Evolutionary conservation across 805 yeast species (phyloP), one percentile per base, ranked within the genome.

Genomic region (Brettanomyces naardenensis): DNA sequence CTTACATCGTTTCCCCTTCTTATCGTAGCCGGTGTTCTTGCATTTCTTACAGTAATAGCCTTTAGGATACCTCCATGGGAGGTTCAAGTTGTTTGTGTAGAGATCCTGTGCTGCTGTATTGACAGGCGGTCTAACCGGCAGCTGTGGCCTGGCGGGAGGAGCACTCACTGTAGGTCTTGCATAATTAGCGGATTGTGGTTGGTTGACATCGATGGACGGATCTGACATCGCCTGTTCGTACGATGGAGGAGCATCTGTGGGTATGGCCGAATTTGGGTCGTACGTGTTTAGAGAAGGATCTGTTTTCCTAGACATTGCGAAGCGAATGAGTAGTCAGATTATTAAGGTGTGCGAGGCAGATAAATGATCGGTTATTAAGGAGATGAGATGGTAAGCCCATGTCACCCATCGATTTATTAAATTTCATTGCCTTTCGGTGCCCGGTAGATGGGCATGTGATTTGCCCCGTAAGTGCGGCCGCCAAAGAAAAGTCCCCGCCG

Each of bases 11-110:
- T 61, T 64, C n/a, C 81, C 83, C 47, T 75, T 78, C 51, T 73
- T 78, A 19, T 72, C 69, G 52, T 65, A 67, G 2, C 95, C 95
- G 0, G 89, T 80, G 52, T 86, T 86, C 39, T 68, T 64, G 61
- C 95, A 86, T 49, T 79, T 80, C 6, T 62, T 58, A 52, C 95
- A 86, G 40, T 62, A 60, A 51, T 63, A 80, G 3, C 75, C 68
- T 2, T 46, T 55, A 0, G 95, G 94, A 48, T 82, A 86, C 35
- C 56, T 55, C 75, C 84, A 81, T 1, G 89, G 84, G 5, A 78
- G 61, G 1, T 54, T 44, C 2, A 67, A 64, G 42, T 71, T 70
- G 28, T 75, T 69, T 35, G 71, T 71, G 48, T 69, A 68, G 4
- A 66, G 60, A 41, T 64, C 58, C 23, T n/a, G 7, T 23, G 26